Base-by-base conservation (phyloP, 2,329 filamentous ascomycete genomes). In the Dothidotthia symphoricarpi region DNA sequence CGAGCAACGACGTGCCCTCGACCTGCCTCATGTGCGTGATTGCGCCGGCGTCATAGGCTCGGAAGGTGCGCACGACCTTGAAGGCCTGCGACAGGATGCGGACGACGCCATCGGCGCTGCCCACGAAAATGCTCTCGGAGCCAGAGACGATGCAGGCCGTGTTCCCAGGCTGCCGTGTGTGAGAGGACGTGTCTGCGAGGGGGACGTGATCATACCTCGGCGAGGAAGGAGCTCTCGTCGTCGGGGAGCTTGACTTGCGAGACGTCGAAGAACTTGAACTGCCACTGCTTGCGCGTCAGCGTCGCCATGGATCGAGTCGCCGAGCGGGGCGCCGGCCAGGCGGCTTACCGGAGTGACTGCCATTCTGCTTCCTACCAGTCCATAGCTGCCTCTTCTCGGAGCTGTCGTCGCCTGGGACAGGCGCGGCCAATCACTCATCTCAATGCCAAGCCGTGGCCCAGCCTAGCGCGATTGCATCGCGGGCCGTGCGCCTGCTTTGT, bases 201-300 rank as follows among this genome's bases (percentile, higher is more conserved):
- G 25, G 28, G 34, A 40, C 25, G 41, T 31, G 27, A 37, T 39
- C 79, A 81, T 78, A 86, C 85, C 68, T 90, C 85, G 72, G 94
- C 85, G 63, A 89, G 77, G 61, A 82, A 78, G 55, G 82, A 81
- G 64, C 82, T 85, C 64, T 94, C 88, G 60, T 85, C 84, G 66
- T 94, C 85, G 55, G 77, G 79, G 58, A 90, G 77, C 62, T 85
- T 82, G 68, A 96, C 83, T 65, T 86, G 84, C 65, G 82, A 82
- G 68, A 95, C 88, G 71, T 96, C 88, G 80, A 98, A 97, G 83
- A 98, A 98, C 77, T 95, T 90, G 75, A 98, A 98, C 86, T 96
- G 96, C 91, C 93, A 97, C 91, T 95, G 51, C 30, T 36, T 37
- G 11, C 30, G 36, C 13, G 36, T 66, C 46, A 66, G 62, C 53